Conservation (phyloP, 2,329 filamentous ascomycete genomes). For the Scopulariopsis brevicaulis region DNA sequence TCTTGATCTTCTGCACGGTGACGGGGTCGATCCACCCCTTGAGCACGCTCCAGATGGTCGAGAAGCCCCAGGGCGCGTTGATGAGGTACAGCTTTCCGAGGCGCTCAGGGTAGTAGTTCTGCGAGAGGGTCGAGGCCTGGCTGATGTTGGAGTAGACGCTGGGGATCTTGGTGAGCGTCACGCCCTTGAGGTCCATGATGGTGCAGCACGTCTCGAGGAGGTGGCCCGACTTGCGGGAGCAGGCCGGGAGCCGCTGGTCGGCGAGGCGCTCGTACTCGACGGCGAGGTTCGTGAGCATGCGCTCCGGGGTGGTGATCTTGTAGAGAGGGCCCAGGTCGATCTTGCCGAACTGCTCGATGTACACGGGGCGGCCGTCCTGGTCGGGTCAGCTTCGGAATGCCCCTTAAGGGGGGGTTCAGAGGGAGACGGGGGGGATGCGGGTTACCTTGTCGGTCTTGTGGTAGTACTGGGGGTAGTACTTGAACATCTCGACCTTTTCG, state of each 20-base stretch:
- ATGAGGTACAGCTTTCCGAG: slow-evolving; percentile 94
- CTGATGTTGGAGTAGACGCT: slow-evolving; percentile 84
- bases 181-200: slow-evolving; percentile 95
- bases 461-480: slow-evolving; percentile 98
- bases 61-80: slow-evolving; percentile 96
- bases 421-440: neutral
- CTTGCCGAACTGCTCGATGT: slow-evolving; percentile 92
- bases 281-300: slow-evolving; percentile 93
- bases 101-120: slow-evolving; percentile 98
- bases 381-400: neutral
- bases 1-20: slow-evolving; percentile 90
- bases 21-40: slow-evolving; percentile 95
- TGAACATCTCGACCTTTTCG: slow-evolving; percentile 72
- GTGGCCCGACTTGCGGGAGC: slow-evolving; percentile 80
- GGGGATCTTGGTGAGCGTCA: slow-evolving; percentile 68
- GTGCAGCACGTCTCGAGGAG: slow-evolving; percentile 97
- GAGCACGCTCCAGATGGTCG: slow-evolving; percentile 70
- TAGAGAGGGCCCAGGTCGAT: slow-evolving; percentile 85
- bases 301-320: slow-evolving; percentile 84
- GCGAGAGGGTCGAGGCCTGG: slow-evolving; percentile 77
- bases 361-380: slow-evolving; percentile 89
- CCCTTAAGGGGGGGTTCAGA: neutral
- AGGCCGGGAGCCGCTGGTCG: slow-evolving; percentile 87
- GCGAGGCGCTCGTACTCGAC: slow-evolving; percentile 95
- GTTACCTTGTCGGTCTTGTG: slow-evolving; percentile 83